Evolutionary conservation across 768 basidiomycete genomes (phyloP), one percentile per base, ranked within the genome.

Genomic region (Lactarius indigo): DNA sequence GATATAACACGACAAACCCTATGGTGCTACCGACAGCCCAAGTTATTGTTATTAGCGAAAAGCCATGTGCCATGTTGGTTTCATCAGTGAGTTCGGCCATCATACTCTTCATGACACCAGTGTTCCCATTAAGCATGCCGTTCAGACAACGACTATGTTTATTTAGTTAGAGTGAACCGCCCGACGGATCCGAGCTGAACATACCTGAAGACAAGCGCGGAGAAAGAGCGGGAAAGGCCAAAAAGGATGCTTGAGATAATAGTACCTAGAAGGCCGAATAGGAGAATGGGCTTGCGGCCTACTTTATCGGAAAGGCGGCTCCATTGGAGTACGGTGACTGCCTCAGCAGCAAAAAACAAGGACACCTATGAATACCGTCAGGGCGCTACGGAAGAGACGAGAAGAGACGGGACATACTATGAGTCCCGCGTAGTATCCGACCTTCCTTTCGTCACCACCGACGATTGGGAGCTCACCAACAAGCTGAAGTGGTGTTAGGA

Each of bases 21-120:
- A 66, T 61, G 13, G 41, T 66, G n/a, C 52, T 13, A 7, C 65
- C 65, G 33, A 62, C 23, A 37, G 47, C 66, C 55, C 65, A 69
- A 8, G 75, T 71, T 0, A 79, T 66, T 5, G 78, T 75, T 31
- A 81, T 57, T 20, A 76, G 64, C 7, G 76, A 71, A 33, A 78
- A 76, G 0, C 74, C 82, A 47, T 76, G 74, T 20, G 82, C 79
- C 60, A 81, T 79, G 71, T 89, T 89, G 0, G 84, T 82, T 1
- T 81, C 75, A 71, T 89, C 87, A 0, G 87, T 87, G 41, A 89
- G 73, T 63, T 89, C 87, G 0, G 82, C 87, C 77, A 90, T 81
- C 70, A 85, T 50, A 50, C 47, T 50, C n/a, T 26, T 50, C 47
- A 50, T 50, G 23, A 50, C 23, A n/a, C 47, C 47, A 50, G 10